Percentiles rank a stretch among this genome's conserved stretches.
phyloP scores from a whole-genome alignment of 2,329 filamentous ascomycete species.

The Ceratocystis albifundus region DNA sequence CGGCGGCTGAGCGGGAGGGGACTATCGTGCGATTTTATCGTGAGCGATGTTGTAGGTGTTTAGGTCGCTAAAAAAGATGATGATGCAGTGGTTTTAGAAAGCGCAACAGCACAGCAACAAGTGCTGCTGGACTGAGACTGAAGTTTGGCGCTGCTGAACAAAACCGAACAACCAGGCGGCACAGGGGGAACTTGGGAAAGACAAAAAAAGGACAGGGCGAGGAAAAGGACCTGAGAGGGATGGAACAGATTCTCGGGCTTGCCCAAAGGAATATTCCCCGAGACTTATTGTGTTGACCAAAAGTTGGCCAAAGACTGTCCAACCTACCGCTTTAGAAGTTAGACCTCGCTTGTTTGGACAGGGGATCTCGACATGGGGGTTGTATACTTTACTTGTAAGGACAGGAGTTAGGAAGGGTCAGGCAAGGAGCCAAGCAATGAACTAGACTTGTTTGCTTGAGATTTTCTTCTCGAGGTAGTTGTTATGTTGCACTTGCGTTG shows the following conservation, averaged over 20 bases:
- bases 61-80: neutral
- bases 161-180: slow-evolving; percentile 1
- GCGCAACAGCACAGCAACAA: slow-evolving; percentile 4
- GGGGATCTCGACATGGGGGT: slow-evolving; percentile 14
- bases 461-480: neutral
- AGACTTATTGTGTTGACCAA: slow-evolving; percentile 13
- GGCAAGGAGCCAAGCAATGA: slow-evolving; percentile 12
- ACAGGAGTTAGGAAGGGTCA: slow-evolving; percentile 10
- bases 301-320: slow-evolving; percentile 4
- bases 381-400: slow-evolving; percentile 1
- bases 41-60: neutral
- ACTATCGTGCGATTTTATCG: slow-evolving; percentile 9
- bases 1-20: neutral
- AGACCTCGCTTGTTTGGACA: slow-evolving; percentile 21
- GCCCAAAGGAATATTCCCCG: slow-evolving; percentile 16
- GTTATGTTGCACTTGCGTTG: neutral
- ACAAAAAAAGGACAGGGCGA: slow-evolving; percentile 10
- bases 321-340: slow-evolving; percentile 20
- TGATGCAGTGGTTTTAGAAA: neutral
- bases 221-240: slow-evolving; percentile 11
- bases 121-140: slow-evolving; percentile 14
- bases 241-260: slow-evolving; percentile 15
- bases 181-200: slow-evolving; percentile 12
- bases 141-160: slow-evolving; percentile 11
- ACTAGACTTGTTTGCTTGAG: neutral